A percentile compares a stretch with the other conserved stretches of the same genome.
These are phyloP conservation scores for Mesotaenium endlicherianum DNA, from an alignment of 139 green algal species.

Conservation along the genomic window DNA sequence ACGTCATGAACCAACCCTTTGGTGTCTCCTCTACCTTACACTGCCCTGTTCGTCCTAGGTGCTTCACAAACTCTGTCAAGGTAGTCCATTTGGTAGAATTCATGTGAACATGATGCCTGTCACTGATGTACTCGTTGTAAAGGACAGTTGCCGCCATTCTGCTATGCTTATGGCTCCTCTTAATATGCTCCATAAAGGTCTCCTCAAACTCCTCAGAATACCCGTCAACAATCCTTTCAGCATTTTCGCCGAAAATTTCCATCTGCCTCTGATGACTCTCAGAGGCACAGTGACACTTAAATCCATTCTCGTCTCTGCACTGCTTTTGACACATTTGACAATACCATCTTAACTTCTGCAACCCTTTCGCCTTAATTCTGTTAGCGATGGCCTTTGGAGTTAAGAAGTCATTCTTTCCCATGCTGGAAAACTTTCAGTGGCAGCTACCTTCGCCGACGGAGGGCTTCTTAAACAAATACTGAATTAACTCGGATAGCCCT, in stretches of 20 bases:
- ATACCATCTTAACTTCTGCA: constrained; percentile 93
- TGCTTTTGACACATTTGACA: constrained; percentile 98
- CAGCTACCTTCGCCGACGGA: too few relatives aligned
- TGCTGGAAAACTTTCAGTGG: too few relatives aligned
- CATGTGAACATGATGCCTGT: constrained; percentile 96
- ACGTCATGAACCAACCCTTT: constrained; percentile 79
- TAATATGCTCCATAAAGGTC: constrained; percentile 87
- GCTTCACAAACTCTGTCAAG: constrained; percentile 84
- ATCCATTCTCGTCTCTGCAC: constrained; percentile 97
- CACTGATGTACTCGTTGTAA: constrained; percentile 93
- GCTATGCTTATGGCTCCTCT: constrained; percentile 29
- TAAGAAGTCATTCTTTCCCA: constrained; percentile 86
- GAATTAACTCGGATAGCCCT: too few relatives aligned
- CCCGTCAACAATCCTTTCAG: constrained; percentile 71
- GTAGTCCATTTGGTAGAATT: constrained; percentile 92
- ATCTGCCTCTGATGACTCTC: constrained; percentile 55
- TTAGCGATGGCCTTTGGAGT: constrained; percentile 93
- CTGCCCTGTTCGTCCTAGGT: constrained; percentile 70
- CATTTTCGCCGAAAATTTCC: constrained; percentile 77
- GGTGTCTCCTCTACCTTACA: constrained; percentile 92
- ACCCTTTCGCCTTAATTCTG: constrained; percentile 78
- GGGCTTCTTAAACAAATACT: too few relatives aligned
- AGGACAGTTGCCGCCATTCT: constrained; percentile 56
- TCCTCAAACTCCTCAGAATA: constrained; percentile 88
- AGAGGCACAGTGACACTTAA: constrained; percentile 71